Conservation (phyloP, 306 rosid species). For the Canavalia ensiformis region DNA sequence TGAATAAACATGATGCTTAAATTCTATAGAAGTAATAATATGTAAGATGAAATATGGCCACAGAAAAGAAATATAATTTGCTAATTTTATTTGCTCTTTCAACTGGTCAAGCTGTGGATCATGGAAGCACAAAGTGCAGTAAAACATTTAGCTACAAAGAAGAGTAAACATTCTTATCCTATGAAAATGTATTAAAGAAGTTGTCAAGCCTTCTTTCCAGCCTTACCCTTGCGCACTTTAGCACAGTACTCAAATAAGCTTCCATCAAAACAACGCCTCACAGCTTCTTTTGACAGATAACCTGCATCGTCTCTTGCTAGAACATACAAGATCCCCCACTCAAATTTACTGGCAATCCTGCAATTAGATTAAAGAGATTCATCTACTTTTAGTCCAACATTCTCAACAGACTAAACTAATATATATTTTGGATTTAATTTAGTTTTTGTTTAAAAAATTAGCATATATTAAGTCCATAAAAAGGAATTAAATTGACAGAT, state of each 20-base stretch:
- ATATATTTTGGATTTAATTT: no score
- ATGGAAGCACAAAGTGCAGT: background rate
- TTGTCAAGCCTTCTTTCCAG: conserved; percentile 59
- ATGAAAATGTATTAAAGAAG: background rate
- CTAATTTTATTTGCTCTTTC: conserved; percentile 2
- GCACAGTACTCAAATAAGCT: conserved; percentile 83
- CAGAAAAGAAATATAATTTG: background rate
- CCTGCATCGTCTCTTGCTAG: conserved; percentile 77
- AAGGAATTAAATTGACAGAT: no score
- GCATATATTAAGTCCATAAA: no score
- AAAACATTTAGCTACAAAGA: background rate
- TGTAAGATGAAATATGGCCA: no score
- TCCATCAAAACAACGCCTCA: conserved; percentile 87
- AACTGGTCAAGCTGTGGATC: background rate
- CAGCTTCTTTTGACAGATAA: conserved; percentile 76
- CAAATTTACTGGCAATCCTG: conserved; percentile 73
- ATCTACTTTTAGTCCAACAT: background rate
- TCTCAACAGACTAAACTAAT: background rate
- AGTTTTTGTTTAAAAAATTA: no score
- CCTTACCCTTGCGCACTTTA: conserved; percentile 57
- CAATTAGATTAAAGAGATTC: conserved; percentile 12
- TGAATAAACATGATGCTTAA: no score
- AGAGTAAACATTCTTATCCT: background rate
- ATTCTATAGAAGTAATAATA: no score
- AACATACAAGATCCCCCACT: conserved; percentile 76